Evolutionary conservation across 2,329 filamentous ascomycete genomes (phyloP).

Genomic region (Sphaerulina musiva): DNA sequence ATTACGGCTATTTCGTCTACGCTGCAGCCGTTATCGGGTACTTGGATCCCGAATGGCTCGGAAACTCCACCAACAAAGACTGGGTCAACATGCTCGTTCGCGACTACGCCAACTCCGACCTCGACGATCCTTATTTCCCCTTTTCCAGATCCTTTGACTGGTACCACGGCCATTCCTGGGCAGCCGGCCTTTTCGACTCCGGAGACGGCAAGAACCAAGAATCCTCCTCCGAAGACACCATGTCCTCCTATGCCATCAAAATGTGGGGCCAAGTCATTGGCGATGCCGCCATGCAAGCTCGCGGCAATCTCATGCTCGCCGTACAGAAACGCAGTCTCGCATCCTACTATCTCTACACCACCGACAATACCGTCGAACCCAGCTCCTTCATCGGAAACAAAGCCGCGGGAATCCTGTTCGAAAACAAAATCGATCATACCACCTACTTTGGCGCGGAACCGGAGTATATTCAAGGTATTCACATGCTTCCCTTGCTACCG

Average conservation of each 20-base stretch:
- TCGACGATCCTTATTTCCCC: conserved; percentile 67
- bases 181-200: conserved; percentile 66
- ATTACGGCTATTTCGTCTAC: conserved; percentile 80
- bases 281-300: conserved; percentile 72
- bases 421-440: conserved; percentile 90
- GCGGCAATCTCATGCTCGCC: conserved; percentile 75
- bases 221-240: conserved; percentile 81
- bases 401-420: conserved; percentile 61
- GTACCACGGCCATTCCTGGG: conserved; percentile 93
- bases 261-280: conserved; percentile 81
- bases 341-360: conserved; percentile 74
- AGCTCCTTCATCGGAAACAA: conserved; percentile 74
- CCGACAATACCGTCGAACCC: conserved; percentile 65
- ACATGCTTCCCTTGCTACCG: conserved; percentile 73
- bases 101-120: conserved; percentile 71
- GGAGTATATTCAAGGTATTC: conserved; percentile 55
- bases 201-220: conserved; percentile 78
- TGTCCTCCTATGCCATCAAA: conserved; percentile 81
- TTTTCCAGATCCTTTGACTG: conserved; percentile 82
- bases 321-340: conserved; percentile 67
- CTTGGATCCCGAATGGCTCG: conserved; percentile 68
- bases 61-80: conserved; percentile 55
- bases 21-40: conserved; percentile 75
- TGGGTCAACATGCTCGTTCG: conserved; percentile 81
- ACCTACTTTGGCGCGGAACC: conserved; percentile 68